A percentile compares a stretch with the other conserved stretches of the same genome.
phyloP scores from a whole-genome alignment of 345 rosid genomes.

The Excoecaria agallocha region DNA sequence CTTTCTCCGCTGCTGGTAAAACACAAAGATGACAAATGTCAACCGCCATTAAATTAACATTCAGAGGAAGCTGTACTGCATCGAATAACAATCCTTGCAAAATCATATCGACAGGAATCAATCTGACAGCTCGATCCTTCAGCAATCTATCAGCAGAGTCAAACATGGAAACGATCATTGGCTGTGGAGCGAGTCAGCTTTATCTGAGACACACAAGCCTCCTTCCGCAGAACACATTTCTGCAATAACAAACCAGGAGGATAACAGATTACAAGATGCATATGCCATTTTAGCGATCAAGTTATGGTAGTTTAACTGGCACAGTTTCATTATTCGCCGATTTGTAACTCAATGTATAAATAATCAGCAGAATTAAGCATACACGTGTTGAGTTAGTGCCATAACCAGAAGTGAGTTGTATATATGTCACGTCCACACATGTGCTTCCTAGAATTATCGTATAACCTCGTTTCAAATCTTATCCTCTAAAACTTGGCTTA shows the following conservation, averaged over 20 bases:
- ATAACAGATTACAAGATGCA: neutral
- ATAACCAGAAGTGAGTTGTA: neutral
- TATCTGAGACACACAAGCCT: conserved; percentile 28
- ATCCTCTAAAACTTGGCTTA: neutral
- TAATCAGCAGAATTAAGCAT: neutral
- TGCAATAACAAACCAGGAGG: conserved; percentile 10
- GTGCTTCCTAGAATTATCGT: too few species aligned
- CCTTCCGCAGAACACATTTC: conserved; percentile 32
- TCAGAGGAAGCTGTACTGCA: too few species aligned
- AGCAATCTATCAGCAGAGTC: neutral
- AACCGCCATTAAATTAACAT: neutral
- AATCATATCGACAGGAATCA: conserved; percentile 7
- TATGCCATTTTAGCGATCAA: neutral
- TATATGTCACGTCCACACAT: neutral
- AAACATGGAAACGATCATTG: neutral
- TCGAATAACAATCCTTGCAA: neutral
- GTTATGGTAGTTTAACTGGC: neutral
- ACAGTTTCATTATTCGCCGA: too few species aligned
- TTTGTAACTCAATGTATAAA: too few species aligned
- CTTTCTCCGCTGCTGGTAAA: neutral
- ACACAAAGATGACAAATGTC: neutral
- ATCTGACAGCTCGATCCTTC: neutral
- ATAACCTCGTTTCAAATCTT: neutral
- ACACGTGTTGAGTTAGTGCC: neutral
- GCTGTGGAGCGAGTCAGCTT: neutral